Evolutionary conservation across 2,329 filamentous ascomycete species (phyloP).

Genomic region (Fusarium proliferatum): DNA sequence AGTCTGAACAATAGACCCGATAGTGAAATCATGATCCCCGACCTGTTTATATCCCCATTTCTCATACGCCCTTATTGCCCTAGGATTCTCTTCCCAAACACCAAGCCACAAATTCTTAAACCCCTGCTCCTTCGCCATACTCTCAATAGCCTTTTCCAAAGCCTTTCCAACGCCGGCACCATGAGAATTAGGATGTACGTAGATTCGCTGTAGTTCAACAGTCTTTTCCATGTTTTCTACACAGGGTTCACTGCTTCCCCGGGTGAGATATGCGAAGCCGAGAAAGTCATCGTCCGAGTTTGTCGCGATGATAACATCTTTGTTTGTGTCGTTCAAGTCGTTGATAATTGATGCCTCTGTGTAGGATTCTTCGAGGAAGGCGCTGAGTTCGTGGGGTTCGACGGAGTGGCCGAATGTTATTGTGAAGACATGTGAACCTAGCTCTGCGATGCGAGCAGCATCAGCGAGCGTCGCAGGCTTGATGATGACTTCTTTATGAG

Average conservation of each 20-base stretch:
- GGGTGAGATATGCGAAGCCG: conserved; percentile 56
- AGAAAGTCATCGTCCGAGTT: conserved; percentile 40
- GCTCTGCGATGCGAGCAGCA: conserved; percentile 42
- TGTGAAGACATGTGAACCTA: conserved; percentile 53
- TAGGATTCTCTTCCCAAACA: conserved; percentile 59
- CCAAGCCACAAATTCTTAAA: conserved; percentile 58
- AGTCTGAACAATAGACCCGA: conserved; percentile 55
- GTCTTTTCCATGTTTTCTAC: conserved; percentile 44
- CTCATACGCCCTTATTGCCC: conserved; percentile 53
- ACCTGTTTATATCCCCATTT: conserved; percentile 54
- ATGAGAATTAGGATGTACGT: conserved; percentile 51
- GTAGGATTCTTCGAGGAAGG: conserved; percentile 54
- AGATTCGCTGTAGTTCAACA: conserved; percentile 58
- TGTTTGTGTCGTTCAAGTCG: conserved; percentile 41
- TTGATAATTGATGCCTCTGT: conserved; percentile 46
- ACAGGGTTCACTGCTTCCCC: conserved; percentile 53
- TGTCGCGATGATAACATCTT: conserved; percentile 43
- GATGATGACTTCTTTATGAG: background rate
- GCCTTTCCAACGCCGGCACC: conserved; percentile 53
- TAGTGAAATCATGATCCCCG: conserved; percentile 55
- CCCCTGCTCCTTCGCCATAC: conserved; percentile 50
- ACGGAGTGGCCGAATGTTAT: conserved; percentile 57
- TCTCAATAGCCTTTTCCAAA: conserved; percentile 47
- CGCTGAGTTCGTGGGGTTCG: conserved; percentile 49
- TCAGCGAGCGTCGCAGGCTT: conserved; percentile 14